Evolutionary conservation across 2,329 filamentous ascomycete species (phyloP).

Genomic region (Pestalotiopsis sp.): DNA sequence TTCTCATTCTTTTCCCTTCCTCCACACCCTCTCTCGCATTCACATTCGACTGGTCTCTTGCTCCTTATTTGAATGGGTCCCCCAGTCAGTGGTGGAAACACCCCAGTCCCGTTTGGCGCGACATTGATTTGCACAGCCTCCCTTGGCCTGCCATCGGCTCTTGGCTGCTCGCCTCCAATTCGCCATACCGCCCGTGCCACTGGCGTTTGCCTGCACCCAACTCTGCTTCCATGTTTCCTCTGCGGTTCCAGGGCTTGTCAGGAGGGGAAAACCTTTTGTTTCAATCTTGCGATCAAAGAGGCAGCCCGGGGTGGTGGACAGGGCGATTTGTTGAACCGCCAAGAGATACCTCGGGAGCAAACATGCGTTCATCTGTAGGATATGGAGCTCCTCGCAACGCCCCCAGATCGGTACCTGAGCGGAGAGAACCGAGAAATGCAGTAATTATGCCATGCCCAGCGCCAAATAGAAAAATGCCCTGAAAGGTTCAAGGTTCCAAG

Average conservation of each 20-base stretch:
- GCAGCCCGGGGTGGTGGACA: background rate
- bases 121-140: slow-evolving; percentile 16
- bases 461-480: background rate
- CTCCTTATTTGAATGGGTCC: slow-evolving; percentile 2
- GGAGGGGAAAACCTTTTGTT: background rate
- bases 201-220: slow-evolving; percentile 3
- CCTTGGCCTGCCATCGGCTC: slow-evolving; percentile 14
- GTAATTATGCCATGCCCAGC: background rate
- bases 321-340: background rate
- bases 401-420: background rate
- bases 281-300: background rate
- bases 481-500: background rate
- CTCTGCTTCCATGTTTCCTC: background rate
- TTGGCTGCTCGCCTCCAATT: slow-evolving; percentile 15
- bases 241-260: background rate
- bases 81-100: slow-evolving; percentile 1
- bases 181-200: slow-evolving; percentile 7
- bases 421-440: background rate
- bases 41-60: background rate
- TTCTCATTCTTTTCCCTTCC: background rate
- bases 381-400: background rate
- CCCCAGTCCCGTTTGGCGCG: slow-evolving; percentile 5
- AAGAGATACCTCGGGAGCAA: no score
- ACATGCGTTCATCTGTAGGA: background rate
- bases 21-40: background rate